Evolutionary conservation across 2,329 filamentous ascomycete species (phyloP).

Genomic region (Penicillium brasilianum): DNA sequence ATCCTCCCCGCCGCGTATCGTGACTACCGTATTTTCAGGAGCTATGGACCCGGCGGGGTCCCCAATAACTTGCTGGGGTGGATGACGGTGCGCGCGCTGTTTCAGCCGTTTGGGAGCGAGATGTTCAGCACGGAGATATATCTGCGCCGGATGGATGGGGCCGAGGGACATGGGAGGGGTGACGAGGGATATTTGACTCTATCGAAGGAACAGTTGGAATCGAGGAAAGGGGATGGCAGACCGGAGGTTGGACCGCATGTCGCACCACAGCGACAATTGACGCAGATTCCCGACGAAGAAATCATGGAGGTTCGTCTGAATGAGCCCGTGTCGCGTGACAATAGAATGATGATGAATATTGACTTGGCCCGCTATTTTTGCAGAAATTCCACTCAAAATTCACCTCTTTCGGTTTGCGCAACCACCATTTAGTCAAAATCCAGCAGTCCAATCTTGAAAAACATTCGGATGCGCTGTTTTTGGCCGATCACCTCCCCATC

Average conservation of each 20-base stretch:
- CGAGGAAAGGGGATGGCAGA: constrained; percentile 23
- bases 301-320: constrained; percentile 32
- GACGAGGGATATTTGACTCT: constrained; percentile 29
- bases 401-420: constrained; percentile 29
- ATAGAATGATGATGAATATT: neutral
- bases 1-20: constrained; percentile 34
- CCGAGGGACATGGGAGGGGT: constrained; percentile 30
- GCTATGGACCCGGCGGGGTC: constrained; percentile 44
- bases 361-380: neutral
- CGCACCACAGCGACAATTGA: constrained; percentile 38
- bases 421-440: constrained; percentile 36
- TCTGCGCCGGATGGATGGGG: constrained; percentile 28
- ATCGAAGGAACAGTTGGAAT: constrained; percentile 21
- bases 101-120: constrained; percentile 34
- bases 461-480: constrained; percentile 35
- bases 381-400: constrained; percentile 36
- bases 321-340: neutral
- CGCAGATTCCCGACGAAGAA: constrained; percentile 29
- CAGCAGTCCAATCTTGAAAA: constrained; percentile 32
- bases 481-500: constrained; percentile 29
- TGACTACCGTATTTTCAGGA: constrained; percentile 44
- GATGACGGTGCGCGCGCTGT: constrained; percentile 32
- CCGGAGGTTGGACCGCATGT: constrained; percentile 37
- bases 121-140: constrained; percentile 38
- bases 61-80: constrained; percentile 46